Conservation (phyloP, 768 basidiomycete species). For the Podaxis carcinomalis region DNA sequence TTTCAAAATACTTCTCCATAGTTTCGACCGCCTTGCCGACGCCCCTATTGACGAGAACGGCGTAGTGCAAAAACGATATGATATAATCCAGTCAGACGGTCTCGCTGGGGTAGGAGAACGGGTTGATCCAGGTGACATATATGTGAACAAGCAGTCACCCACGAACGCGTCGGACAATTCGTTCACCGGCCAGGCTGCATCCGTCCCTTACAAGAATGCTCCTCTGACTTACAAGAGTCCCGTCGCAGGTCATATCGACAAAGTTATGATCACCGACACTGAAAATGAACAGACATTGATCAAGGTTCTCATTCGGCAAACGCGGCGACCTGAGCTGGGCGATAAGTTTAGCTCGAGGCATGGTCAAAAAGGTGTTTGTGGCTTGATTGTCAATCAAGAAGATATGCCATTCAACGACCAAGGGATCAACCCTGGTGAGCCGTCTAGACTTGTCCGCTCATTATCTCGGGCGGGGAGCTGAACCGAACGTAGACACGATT, state of each 20-base stretch:
- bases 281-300: constrained; percentile 95
- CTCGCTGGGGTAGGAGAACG: constrained; percentile 93
- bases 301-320: constrained; percentile 97
- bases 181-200: constrained; percentile 77
- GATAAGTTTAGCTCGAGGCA: constrained; percentile 99
- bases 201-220: constrained; percentile 86
- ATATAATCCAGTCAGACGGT: constrained; percentile 89
- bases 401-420: constrained; percentile 99
- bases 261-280: constrained; percentile 95
- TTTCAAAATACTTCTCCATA: constrained; percentile 23
- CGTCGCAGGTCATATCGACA: constrained; percentile 92
- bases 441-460: constrained; percentile 11
- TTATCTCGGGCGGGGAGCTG: constrained; percentile 3
- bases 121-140: constrained; percentile 89
- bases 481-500: constrained; percentile 69
- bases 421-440: constrained; percentile 84
- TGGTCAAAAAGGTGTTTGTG: constrained; percentile 99
- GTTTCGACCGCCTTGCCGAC: constrained; percentile 92
- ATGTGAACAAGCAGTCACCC: constrained; percentile 96
- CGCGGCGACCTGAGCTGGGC: constrained; percentile 91
- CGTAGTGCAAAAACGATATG: constrained; percentile 75
- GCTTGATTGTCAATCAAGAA: constrained; percentile 96
- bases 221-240: constrained; percentile 94
- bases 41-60: constrained; percentile 85
- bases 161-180: constrained; percentile 91